A percentile compares a stretch with the other conserved stretches of the same genome.
Evolutionary conservation across 495 filamentous ascomycete genomes (phyloP).

Genomic region (Lasiosphaeria ovina): DNA sequence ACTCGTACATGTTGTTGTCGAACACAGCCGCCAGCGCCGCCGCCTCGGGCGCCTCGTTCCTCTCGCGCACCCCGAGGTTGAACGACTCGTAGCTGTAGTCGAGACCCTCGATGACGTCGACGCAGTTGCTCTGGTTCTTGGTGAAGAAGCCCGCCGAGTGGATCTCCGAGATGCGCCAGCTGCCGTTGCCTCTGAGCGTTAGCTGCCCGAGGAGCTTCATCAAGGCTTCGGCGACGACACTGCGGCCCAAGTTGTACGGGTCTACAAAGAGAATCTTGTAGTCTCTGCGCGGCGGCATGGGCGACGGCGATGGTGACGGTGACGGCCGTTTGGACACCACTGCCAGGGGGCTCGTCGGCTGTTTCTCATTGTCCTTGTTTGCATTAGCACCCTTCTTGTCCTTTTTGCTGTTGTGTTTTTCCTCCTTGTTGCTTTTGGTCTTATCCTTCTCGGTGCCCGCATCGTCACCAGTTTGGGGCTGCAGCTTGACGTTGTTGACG

Average conservation of each 20-base stretch:
- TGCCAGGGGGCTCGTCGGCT: background rate
- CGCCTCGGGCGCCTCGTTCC: slow-evolving; percentile 8
- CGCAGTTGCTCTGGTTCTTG: slow-evolving; percentile 9
- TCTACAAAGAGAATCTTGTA: slow-evolving; percentile 29
- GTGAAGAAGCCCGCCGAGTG: slow-evolving; percentile 30
- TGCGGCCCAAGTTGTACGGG: slow-evolving; percentile 22
- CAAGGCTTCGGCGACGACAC: slow-evolving; percentile 24
- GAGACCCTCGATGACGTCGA: slow-evolving; percentile 17
- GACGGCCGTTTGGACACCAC: background rate
- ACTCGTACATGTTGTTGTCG: slow-evolving; percentile 23
- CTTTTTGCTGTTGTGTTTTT: background rate
- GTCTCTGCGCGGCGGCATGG: slow-evolving; percentile 4
- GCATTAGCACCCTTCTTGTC: background rate
- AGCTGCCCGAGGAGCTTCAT: slow-evolving; percentile 18
- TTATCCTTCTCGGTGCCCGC: background rate
- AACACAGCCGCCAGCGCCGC: slow-evolving; percentile 20
- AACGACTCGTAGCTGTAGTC: slow-evolving; percentile 20
- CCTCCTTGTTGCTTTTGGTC: background rate
- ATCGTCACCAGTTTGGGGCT: background rate
- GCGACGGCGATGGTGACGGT: slow-evolving; percentile 6
- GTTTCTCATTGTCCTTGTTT: background rate
- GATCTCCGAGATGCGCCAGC: slow-evolving; percentile 21
- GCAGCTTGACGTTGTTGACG: background rate
- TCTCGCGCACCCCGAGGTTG: slow-evolving; percentile 11
- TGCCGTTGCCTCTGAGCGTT: slow-evolving; percentile 4